phyloP scores from a whole-genome alignment of 305 asterid species.

The Striga hermonthica region DNA sequence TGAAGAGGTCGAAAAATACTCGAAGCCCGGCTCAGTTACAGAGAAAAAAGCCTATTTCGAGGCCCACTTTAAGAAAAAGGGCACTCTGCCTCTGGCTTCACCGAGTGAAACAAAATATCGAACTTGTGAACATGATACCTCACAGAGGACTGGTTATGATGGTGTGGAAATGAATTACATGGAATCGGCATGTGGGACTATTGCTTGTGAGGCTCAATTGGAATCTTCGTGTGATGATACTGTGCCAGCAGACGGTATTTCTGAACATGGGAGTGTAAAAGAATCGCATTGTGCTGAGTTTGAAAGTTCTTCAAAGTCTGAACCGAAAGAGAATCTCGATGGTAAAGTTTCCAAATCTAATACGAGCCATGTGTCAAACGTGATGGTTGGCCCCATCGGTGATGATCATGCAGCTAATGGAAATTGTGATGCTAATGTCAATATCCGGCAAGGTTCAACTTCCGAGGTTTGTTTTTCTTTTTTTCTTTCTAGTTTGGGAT shows the following conservation, averaged over 20 bases:
- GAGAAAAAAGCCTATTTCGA: conserved; percentile 86
- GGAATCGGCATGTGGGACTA: neutral
- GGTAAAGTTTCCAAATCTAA: conserved; percentile 35
- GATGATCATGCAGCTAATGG: conserved; percentile 32
- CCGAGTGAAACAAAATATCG: conserved; percentile 37
- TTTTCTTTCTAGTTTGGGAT: neutral
- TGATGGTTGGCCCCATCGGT: conserved; percentile 18
- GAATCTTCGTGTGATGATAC: neutral
- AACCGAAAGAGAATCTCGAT: conserved; percentile 32
- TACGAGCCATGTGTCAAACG: conserved; percentile 21
- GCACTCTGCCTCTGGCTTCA: conserved; percentile 42
- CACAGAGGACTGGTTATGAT: conserved; percentile 33
- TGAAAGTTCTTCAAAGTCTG: conserved; percentile 31
- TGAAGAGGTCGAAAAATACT: conserved; percentile 81
- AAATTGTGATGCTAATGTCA: conserved; percentile 31
- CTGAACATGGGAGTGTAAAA: neutral
- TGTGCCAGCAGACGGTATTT: neutral
- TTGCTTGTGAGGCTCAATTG: neutral
- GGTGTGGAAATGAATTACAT: conserved; percentile 38
- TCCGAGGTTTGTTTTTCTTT: conserved; percentile 43
- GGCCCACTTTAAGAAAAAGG: conserved; percentile 67
- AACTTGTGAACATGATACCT: conserved; percentile 39
- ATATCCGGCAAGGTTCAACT: conserved; percentile 30
- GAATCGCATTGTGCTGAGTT: neutral
- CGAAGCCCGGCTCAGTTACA: conserved; percentile 79